Evolutionary conservation across 2,329 filamentous ascomycete genomes (phyloP).

Genomic region (Ophioceras dolichostomum): DNA sequence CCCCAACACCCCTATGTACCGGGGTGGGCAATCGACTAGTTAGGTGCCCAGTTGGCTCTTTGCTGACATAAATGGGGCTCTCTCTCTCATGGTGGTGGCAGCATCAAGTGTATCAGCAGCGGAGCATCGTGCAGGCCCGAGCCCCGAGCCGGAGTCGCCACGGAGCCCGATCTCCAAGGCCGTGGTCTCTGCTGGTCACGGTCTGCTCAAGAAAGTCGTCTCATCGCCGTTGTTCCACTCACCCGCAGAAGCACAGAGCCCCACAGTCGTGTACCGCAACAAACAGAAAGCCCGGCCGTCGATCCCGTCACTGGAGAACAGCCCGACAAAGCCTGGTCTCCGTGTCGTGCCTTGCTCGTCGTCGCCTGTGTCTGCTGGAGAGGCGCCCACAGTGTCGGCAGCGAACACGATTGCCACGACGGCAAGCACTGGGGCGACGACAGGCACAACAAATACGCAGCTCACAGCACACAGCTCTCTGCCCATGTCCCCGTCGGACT

Average conservation of each 20-base stretch:
- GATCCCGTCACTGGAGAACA: constrained; percentile 6
- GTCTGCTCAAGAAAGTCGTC: constrained; percentile 22
- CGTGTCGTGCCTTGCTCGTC: constrained; percentile 6
- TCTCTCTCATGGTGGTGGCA: constrained; percentile 7
- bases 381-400: background rate
- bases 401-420: background rate
- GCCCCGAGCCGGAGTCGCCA: background rate
- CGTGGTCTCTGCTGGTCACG: constrained; percentile 1
- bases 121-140: constrained; percentile 8
- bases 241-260: constrained; percentile 23
- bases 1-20: background rate
- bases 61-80: too few species aligned
- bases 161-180: constrained; percentile 3
- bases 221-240: constrained; percentile 25
- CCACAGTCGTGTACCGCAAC: constrained; percentile 28
- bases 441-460: constrained; percentile 12
- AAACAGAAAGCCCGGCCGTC: constrained; percentile 23
- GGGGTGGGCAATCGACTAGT: too few species aligned
- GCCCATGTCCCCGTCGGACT: constrained; percentile 11
- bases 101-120: constrained; percentile 12
- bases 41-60: too few species aligned
- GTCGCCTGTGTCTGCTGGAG: constrained; percentile 10
- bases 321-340: constrained; percentile 1
- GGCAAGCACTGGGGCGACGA: too few species aligned
- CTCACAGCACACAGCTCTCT: constrained; percentile 9